phyloP scores from a whole-genome alignment of 805 yeast species.

The Saturnispora ahearnii region DNA sequence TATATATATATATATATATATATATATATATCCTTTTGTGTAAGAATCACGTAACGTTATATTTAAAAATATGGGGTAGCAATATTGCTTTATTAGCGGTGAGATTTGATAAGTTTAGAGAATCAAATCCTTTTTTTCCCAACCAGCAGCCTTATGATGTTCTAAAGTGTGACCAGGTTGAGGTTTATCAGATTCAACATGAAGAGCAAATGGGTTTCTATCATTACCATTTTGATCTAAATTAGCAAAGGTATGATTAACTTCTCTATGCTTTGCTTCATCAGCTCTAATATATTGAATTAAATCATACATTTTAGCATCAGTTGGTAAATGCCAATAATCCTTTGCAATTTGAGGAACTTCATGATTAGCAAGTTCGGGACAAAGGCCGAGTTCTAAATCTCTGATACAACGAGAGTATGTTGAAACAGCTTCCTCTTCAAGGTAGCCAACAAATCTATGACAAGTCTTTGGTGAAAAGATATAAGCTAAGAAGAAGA shows the following conservation, averaged over 20 bases:
- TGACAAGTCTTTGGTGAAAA: conserved; percentile 58
- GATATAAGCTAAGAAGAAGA: conserved; percentile 53
- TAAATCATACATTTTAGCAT: conserved; percentile 50
- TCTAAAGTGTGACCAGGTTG: conserved; percentile 25
- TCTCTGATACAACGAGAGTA: conserved; percentile 54
- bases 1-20: too few relatives aligned
- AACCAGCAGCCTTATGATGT: conserved; percentile 24
- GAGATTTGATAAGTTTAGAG: conserved; percentile 7
- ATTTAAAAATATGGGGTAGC: too few relatives aligned
- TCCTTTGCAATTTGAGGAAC: conserved; percentile 53
- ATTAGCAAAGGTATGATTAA: conserved; percentile 68
- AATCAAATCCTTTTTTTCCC: conserved; percentile 28
- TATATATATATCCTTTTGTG: too few relatives aligned
- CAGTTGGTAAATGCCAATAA: conserved; percentile 51
- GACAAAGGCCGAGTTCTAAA: conserved; percentile 39
- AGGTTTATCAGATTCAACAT: conserved; percentile 23
- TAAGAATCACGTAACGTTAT: too few relatives aligned
- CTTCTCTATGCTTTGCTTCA: conserved; percentile 73
- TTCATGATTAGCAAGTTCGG: conserved; percentile 35
- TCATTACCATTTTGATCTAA: conserved; percentile 36
- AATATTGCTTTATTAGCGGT: too few relatives aligned
- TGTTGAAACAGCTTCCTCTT: conserved; percentile 68
- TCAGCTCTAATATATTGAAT: conserved; percentile 60
- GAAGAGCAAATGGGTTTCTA: conserved; percentile 59
- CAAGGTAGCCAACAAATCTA: conserved; percentile 68